A percentile compares a stretch with the other conserved stretches of the same genome.
Evolutionary conservation across 305 asterid genomes (phyloP).

Genomic region (Euphrasia arctica): DNA sequence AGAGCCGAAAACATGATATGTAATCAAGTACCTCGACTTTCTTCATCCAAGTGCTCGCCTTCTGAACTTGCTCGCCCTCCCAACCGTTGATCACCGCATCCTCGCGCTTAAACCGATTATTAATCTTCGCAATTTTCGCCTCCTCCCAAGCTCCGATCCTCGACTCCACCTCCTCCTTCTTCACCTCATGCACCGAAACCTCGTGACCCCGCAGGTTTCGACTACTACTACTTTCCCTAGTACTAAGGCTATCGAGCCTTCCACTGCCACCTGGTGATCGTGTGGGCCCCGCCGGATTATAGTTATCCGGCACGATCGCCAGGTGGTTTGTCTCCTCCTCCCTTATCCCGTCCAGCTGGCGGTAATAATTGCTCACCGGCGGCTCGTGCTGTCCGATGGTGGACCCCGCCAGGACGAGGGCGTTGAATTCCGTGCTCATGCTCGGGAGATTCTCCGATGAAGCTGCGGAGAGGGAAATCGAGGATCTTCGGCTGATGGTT

Average conservation of each 20-base stretch:
- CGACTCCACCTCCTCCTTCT: conserved; percentile 81
- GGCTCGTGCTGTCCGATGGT: conserved; percentile 28
- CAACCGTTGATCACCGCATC: conserved; percentile 74
- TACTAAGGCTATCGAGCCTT: neutral
- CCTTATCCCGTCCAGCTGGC: conserved; percentile 43
- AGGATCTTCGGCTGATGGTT: conserved; percentile 6
- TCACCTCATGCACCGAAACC: conserved; percentile 57
- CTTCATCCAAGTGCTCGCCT: conserved; percentile 88
- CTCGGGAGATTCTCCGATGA: conserved; percentile 54
- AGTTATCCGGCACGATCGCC: conserved; percentile 65
- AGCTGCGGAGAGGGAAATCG: conserved; percentile 50
- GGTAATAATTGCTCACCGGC: conserved; percentile 26
- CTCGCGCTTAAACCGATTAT: conserved; percentile 87
- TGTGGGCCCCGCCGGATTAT: conserved; percentile 29
- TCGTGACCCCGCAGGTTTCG: conserved; percentile 20
- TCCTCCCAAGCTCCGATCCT: conserved; percentile 91
- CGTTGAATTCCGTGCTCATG: conserved; percentile 85
- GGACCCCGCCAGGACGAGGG: conserved; percentile 73
- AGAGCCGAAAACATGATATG: too few species aligned
- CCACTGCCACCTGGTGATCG: conserved; percentile 31
- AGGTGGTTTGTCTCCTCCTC: conserved; percentile 76
- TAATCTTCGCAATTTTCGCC: conserved; percentile 76
- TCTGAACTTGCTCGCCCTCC: conserved; percentile 89
- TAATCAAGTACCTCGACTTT: conserved; percentile 68
- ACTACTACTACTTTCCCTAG: neutral